Evolutionary conservation across 2,329 filamentous ascomycete species (phyloP), one percentile per base, ranked within the genome.

Genomic region (Neonectria coccinea): DNA sequence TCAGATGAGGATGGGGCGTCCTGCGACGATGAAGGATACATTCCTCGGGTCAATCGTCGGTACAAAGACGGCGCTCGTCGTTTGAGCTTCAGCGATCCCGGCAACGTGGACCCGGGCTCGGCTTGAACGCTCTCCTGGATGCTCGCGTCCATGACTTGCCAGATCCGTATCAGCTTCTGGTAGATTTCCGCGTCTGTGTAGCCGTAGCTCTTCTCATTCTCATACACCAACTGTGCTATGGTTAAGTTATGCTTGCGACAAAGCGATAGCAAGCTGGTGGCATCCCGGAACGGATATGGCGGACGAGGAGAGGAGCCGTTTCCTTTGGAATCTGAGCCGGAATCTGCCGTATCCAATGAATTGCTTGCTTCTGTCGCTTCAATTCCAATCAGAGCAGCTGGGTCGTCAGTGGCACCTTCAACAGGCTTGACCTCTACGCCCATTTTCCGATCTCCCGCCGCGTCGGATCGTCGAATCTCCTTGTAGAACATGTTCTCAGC

Each of bases 401-500:
- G 42, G 8, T 59, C 71, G 14, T 45, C 62, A 31, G 48, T 53
- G 14, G 55, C 66, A 29, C 59, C 73, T 5, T 77, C 78, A 5
- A 77, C 65, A 1, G 76, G 69, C 62, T 80, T 83, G 16, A 83
- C 74, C 69, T 83, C 82, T 1, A 79, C 74, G 2, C 83, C 83
- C 0, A 79, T 82, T 59, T 77, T 76, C 11, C 83, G 81, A 61
- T 82, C 80, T 39, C 81, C 82, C 0, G 79, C 81, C 2, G 82
- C 83, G 66, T 85, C 81, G 3, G 78, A 75, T 41, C 83, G 78
- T 48, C 80, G 72, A 56, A 84, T 85, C 64, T 84, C 82, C 66
- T 85, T 85, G 76, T 85, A 85, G 66, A 81, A 85, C 76, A 85
- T 73, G 66, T 85, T 85, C 67, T 85, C 83, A 1, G 82, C 82